Base-by-base conservation (phyloP, 192 early-diverging fungal genomes). In the Dimargaris verticillata region DNA sequence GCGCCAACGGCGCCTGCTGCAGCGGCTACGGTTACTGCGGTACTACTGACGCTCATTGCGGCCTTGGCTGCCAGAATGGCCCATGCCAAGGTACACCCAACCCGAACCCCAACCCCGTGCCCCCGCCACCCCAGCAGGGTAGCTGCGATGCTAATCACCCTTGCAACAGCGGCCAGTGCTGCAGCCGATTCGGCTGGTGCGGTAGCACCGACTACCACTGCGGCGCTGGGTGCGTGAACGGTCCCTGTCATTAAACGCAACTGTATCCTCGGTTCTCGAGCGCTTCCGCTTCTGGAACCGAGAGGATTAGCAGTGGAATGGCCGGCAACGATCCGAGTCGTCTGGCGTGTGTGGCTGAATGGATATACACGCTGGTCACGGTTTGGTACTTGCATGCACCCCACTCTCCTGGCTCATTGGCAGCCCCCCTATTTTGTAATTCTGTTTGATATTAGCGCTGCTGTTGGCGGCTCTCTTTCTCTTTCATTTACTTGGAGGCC, bases 11-110 rank as follows among this genome's bases (percentile, higher is more conserved):
- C 57, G 24, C 61, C 38, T 66, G 65, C 25, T 66, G 65, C 59
- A 66, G 65, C 57, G 24, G 49, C 48, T 62, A 28, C 33, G 63
- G 63, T 15, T 66, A 42, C 51, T 66, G 65, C 50, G 65, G 65
- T 51, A 43, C 61, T 10, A 48, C 65, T 41, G 15, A 51, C 9
- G 61, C 45, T 33, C 52, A 62, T 49, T 66, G 65, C 49, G 61
- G 61, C 28, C 20, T 12, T 11, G 61, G 65, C 29, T 66, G 65
- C 38, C 65, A 66, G 51, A 41, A 54, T 18, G 65, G 61, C 24
- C 57, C 57, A 28, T 59, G 57, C 57, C 13, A 26, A 3, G 53
- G 26, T 33, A 28, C 28, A 18, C 15, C 28, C 53, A 17, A 17
- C 53, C 53, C 53, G 46, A n/a, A 15, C 46, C 20, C 46, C 46